Percentiles rank a stretch among this genome's conserved stretches.
These are phyloP conservation scores for Colletotrichum zoysiae DNA, from an alignment of 2,329 filamentous ascomycete species.

Conservation along the genomic window DNA sequence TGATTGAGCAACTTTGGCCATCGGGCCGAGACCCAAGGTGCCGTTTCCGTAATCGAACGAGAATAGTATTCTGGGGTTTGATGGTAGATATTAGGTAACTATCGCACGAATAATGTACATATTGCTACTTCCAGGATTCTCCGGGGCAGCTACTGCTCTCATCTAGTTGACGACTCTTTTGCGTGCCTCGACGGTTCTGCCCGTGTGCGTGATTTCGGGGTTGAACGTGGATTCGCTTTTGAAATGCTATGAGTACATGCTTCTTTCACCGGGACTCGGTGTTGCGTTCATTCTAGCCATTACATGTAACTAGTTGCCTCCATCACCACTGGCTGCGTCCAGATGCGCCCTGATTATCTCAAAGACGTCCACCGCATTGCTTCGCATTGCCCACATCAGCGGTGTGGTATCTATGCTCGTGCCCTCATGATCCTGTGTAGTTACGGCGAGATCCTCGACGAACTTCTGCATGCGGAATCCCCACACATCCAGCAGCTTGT, in stretches of 20 bases:
- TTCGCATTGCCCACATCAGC: conserved; percentile 28
- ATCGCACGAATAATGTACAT: too few relatives aligned
- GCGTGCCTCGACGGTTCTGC: neutral
- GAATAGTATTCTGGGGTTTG: too few relatives aligned
- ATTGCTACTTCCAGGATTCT: too few relatives aligned
- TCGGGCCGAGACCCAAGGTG: too few relatives aligned
- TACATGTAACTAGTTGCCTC: conserved; percentile 10
- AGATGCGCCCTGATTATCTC: conserved; percentile 21
- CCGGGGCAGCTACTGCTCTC: too few relatives aligned
- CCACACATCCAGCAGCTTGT: conserved; percentile 1
- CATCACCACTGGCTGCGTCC: conserved; percentile 11
- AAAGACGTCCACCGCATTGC: conserved; percentile 23
- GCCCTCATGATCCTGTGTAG: conserved; percentile 5
- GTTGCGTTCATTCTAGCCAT: neutral
- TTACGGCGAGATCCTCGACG: too few relatives aligned
- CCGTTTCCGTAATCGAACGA: too few relatives aligned
- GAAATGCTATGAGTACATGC: neutral
- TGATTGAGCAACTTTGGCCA: too few relatives aligned
- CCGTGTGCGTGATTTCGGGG: neutral
- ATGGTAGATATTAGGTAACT: too few relatives aligned
- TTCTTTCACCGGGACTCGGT: neutral
- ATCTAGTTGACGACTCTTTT: too few relatives aligned
- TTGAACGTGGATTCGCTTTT: neutral
- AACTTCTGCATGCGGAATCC: too few relatives aligned
- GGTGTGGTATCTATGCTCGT: conserved; percentile 17